A percentile compares a stretch with the other conserved stretches of the same genome.
Conservation (phyloP, 352 stramenopile genomes). For the Phytophthora brassicae region DNA sequence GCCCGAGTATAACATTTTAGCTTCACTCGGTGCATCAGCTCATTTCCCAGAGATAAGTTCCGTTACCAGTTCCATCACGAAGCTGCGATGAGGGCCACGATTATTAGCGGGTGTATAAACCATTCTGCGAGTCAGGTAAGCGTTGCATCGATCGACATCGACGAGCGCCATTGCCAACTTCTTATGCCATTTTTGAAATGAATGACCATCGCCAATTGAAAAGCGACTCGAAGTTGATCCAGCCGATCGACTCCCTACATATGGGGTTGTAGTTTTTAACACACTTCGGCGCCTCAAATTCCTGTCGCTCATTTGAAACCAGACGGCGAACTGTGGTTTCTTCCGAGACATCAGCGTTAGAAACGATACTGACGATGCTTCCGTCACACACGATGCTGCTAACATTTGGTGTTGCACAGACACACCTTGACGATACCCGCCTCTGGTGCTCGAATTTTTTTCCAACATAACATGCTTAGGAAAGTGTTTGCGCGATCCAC, state of each 20-base stretch:
- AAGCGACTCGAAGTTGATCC: constrained; percentile 16
- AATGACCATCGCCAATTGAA: constrained; percentile 35
- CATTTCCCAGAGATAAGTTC: constrained; percentile 7
- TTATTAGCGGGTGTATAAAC: background rate
- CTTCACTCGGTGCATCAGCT: constrained; percentile 4
- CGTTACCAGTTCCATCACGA: background rate
- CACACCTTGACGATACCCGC: constrained; percentile 18
- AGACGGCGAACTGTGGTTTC: background rate
- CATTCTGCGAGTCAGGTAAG: constrained; percentile 11
- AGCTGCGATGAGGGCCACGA: background rate
- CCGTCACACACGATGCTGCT: constrained; percentile 28
- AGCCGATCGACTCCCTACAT: constrained; percentile 38
- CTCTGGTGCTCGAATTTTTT: background rate
- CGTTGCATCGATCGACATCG: constrained; percentile 34
- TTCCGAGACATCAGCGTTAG: constrained; percentile 23
- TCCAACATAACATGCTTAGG: constrained; percentile 20
- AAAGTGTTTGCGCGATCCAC: constrained; percentile 28
- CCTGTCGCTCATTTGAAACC: background rate
- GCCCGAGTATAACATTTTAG: background rate
- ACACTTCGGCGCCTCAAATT: constrained; percentile 22
- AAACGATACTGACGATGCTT: constrained; percentile 27
- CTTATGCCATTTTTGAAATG: constrained; percentile 37
- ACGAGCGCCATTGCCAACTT: constrained; percentile 28
- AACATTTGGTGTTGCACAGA: constrained; percentile 21
- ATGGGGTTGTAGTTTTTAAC: constrained; percentile 31